Evolutionary conservation across 2,329 filamentous ascomycete genomes (phyloP).

Genomic region (Penicillium vulpinum): DNA sequence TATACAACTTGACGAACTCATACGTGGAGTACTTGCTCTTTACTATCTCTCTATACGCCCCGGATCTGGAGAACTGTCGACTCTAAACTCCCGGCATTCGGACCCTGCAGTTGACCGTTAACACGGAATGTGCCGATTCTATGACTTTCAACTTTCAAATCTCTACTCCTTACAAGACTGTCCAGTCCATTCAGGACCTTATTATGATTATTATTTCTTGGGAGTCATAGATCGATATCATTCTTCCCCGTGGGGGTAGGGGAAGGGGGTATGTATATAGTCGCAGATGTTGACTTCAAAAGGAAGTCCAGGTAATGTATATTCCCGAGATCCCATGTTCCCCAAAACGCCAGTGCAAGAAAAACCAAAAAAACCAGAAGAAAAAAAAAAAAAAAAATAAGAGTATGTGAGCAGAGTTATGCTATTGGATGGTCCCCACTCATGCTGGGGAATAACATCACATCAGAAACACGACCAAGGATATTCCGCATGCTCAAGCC

Average conservation of each 20-base stretch:
- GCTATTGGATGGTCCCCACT: constrained; percentile 12
- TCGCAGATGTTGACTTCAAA: not conserved
- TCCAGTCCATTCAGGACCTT: not conserved
- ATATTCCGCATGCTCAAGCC: constrained; percentile 34
- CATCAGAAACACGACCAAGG: constrained; percentile 35
- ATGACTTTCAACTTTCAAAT: not conserved
- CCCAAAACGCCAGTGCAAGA: not conserved
- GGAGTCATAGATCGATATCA: not conserved
- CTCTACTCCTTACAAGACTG: not conserved
- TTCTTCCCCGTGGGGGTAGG: not conserved
- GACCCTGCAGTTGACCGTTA: not conserved
- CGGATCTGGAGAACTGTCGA: not conserved
- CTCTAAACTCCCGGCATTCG: not conserved
- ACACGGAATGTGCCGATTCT: not conserved
- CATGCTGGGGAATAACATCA: constrained; percentile 39
- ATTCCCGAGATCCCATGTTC: not conserved
- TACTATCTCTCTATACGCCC: no score
- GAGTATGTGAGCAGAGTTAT: not conserved
- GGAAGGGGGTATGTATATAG: not conserved
- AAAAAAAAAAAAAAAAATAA: not conserved
- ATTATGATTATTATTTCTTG: no score
- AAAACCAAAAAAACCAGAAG: no score
- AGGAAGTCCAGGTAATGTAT: not conserved
- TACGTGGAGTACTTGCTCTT: no score
- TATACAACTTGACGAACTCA: no score